These are phyloP conservation scores for Botrytis deweyae DNA, from an alignment of 2,329 filamentous ascomycete genomes.

Conservation along the genomic window DNA sequence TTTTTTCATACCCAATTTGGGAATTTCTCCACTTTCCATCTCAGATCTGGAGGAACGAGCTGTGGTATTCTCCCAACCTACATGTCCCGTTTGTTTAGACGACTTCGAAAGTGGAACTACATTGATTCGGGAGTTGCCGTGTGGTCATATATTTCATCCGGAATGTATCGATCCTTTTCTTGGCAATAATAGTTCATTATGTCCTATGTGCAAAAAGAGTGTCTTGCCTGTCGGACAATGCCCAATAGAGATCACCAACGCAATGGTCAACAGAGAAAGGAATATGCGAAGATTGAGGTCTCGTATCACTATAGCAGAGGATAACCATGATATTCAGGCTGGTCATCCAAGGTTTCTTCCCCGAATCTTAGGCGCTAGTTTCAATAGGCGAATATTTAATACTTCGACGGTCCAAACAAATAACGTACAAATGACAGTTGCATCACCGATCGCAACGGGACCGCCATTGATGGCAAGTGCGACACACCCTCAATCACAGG, in stretches of 20 bases:
- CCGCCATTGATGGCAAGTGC: slow-evolving; percentile 24
- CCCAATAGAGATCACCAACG: slow-evolving; percentile 70
- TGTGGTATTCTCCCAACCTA: slow-evolving; percentile 67
- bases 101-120: slow-evolving; percentile 69
- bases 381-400: slow-evolving; percentile 22
- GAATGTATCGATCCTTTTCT: slow-evolving; percentile 89
- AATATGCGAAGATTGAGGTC: slow-evolving; percentile 53
- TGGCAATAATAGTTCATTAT: slow-evolving; percentile 75
- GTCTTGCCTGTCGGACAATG: slow-evolving; percentile 70
- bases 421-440: slow-evolving; percentile 5
- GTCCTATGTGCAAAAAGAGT: slow-evolving; percentile 84
- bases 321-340: slow-evolving; percentile 21
- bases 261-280: slow-evolving; percentile 81
- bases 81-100: slow-evolving; percentile 87
- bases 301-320: slow-evolving; percentile 28
- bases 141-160: slow-evolving; percentile 89
- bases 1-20: background rate
- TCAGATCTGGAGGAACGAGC: slow-evolving; percentile 26
- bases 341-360: slow-evolving; percentile 22
- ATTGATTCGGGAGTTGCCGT: slow-evolving; percentile 80
- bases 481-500: slow-evolving; percentile 8
- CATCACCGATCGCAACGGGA: slow-evolving; percentile 25
- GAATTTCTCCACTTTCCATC: background rate
- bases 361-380: slow-evolving; percentile 20
- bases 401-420: background rate